Base-by-base conservation (phyloP, 805 yeast genomes). In the Hanseniaspora lindneri region DNA sequence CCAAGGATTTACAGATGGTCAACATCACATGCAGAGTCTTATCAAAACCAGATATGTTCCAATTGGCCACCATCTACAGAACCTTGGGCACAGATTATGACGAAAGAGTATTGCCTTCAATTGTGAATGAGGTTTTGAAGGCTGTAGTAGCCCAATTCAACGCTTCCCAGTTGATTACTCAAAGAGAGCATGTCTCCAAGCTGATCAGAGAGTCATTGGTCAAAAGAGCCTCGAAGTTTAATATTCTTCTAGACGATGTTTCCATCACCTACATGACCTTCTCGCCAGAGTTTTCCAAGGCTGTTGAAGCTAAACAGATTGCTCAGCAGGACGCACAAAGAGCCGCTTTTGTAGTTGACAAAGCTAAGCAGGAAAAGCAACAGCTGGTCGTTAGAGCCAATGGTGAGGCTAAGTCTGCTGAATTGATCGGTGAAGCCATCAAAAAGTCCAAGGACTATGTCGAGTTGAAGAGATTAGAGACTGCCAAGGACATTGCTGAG, bases 271-370 rank as follows among this genome's bases (percentile, higher is more conserved):
- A 71, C 58, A 92, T 92, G 97, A 85, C 96, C 1, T 92, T 92
- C 66, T 83, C 95, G 2, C 98, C 98, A 25, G 98, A 92, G 66
- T 92, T 92, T 65, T 88, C 97, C 36, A 79, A 83, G 39, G 97
- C 97, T 4, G 98, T 92, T 49, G 98, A 92, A 70, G 95, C 96
- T 51, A 92, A 92, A 68, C 98, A 92, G 71, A 92, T 92, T 67
- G 97, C 98, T 25, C 98, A 92, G 67, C 98, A 92, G 72, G 98
- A 92, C 64, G 97, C 98, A 19, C 96, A 92, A 69, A 80, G 95
- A 66, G 97, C 98, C 8, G 96, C 97, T 0, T 92, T 88, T 57
- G 73, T 92, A 37, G 98, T 92, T 47, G 98, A 92, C 66, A 85
- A 87, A 64, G 98, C 98, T 8, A 79, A 84, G 58, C 98, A 92